Evolutionary conservation across 2,329 filamentous ascomycete genomes (phyloP), one percentile per base, ranked within the genome.

Genomic region (Berkeleyomyces rouxiae): DNA sequence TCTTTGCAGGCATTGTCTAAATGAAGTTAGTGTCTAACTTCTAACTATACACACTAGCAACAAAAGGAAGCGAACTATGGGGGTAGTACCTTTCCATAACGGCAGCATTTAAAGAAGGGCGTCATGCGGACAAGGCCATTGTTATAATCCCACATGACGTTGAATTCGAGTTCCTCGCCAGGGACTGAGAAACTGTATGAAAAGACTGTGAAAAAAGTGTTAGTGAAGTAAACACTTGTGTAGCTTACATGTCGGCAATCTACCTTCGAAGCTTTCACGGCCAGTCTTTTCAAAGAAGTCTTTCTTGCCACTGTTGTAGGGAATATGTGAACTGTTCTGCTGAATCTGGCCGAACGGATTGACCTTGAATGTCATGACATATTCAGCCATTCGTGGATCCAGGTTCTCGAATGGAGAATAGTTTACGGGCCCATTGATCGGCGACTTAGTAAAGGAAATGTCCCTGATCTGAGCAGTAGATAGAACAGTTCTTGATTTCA

Each of bases 131-230:
- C 91, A 39, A 97, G 84, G 7, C 93, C 93, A 66, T 92, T 83
- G 68, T 95, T 92, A 75, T 96, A 96, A 73, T 99, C 93, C 93
- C 93, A 99, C 82, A 96, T 90, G 65, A 97, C 84, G 0, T 82
- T 82, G 71, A 87, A 91, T 61, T 81, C 78, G 66, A 78, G 79
- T 1, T 85, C 79, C 55, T 87, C 81, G 9, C 79, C 82, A 0
- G 87, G 87, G 3, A 86, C 71, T 67, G 78, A 81, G 77, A 95
- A 96, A 43, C 82, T 83, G 72, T 96, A 97, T 68, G 90, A 83
- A 71, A 91, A 91, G 36, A 90, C 88, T 93, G 66, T 40, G 10
- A 40, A 37, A 31, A 63, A 39, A 60, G 1, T 33, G 55, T 44
- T 58, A 60, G 43, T 37, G 4, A 33, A 36, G 42, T n/a, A 37